Conservation (phyloP, 305 asterid genomes). For the Petunia hybrid region DNA sequence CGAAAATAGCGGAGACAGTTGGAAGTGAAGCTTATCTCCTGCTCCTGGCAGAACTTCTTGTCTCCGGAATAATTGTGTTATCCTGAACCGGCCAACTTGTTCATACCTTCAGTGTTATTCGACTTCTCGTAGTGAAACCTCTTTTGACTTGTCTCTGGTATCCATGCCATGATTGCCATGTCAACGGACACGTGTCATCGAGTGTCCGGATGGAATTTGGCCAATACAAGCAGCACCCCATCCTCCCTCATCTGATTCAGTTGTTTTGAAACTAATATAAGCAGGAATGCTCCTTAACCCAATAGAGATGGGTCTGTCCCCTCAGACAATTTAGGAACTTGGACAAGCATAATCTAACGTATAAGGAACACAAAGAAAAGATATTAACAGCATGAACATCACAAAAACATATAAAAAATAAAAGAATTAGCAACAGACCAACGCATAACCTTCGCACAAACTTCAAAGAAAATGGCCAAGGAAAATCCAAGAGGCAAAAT, state of each 20-base stretch:
- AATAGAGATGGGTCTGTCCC: neutral
- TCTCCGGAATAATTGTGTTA: too few relatives aligned
- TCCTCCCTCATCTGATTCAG: conserved; percentile 4
- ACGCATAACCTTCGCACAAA: neutral
- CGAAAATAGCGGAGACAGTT: too few relatives aligned
- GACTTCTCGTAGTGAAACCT: too few relatives aligned
- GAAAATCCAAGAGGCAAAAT: neutral
- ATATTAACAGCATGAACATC: neutral
- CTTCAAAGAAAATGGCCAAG: neutral
- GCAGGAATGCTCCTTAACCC: neutral
- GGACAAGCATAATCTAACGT: neutral
- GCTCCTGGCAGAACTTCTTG: too few relatives aligned
- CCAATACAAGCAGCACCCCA: neutral
- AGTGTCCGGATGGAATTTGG: too few relatives aligned
- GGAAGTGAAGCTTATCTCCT: too few relatives aligned
- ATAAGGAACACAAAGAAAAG: neutral
- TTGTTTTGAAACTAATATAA: neutral
- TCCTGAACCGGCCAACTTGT: too few relatives aligned
- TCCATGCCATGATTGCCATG: too few relatives aligned
- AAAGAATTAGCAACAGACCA: neutral
- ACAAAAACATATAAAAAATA: neutral
- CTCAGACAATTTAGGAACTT: neutral
- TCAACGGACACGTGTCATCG: too few relatives aligned
- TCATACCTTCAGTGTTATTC: too few relatives aligned
- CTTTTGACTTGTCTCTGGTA: too few relatives aligned